Base-by-base conservation (phyloP, 2,329 filamentous ascomycete genomes). In the Ascochyta rabiei region DNA sequence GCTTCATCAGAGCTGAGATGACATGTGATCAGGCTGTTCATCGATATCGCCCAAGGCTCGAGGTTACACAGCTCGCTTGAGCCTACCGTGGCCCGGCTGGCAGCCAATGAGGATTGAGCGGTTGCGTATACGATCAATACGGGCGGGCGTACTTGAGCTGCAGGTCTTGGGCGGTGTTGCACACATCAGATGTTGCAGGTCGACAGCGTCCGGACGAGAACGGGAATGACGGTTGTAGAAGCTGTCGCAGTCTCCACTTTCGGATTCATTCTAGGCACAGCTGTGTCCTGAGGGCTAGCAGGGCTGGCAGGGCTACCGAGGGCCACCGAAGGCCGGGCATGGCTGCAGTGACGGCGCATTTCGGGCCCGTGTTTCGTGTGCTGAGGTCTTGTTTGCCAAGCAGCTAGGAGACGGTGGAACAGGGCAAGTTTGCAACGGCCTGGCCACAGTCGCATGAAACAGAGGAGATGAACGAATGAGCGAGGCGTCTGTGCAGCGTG, bases 371-470 rank as follows among this genome's bases (percentile, higher is more conserved):
- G 26, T 38, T 48, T 23, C 57, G 48, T 38, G 48, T 38, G 4
- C n/a, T n/a, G n/a, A 10, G 23, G 41, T 33, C 47, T 43, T 34
- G n/a, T 16, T 19, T n/a, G 48, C 44, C 43, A 48, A 44, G 56
- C 47, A 37, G 37, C 49, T 45, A 52, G 44, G 50, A 53, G 44
- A 43, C 35, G 26, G 49, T 47, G 45, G 44, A 61, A 57, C 48
- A 57, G 56, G 62, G 43, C 43, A 47, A 40, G 42, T 31, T 23
- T 7, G 43, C 37, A 38, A 38, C 18, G 23, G 49, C 3, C 51
- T 56, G 57, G 50, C 53, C 57, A 48, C 38, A 52, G 49, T 41
- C 34, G 57, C 56, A 56, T 60, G 56, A 60, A 65, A 62, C 56
- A 50, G 33, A 37, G 33, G 8, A 52, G 31, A 52, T 47, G 51